These are phyloP conservation scores for Elaeis oleifera DNA, from an alignment of 202 grass and related monocot species.

Conservation along the genomic window DNA sequence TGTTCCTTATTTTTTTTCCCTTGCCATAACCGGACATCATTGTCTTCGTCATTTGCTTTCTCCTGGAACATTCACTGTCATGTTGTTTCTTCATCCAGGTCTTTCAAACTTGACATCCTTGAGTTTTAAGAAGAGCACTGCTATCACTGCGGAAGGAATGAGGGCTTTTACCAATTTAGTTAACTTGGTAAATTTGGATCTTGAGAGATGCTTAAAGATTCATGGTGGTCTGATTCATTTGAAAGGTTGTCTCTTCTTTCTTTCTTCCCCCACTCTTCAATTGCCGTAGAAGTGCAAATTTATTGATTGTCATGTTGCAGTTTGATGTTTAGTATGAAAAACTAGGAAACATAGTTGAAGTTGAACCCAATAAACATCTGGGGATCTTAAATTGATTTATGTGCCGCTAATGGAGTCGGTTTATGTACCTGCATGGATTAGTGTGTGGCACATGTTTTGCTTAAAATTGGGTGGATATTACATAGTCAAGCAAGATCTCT, in stretches of 20 bases:
- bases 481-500: too few relatives aligned
- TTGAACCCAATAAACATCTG: too few relatives aligned
- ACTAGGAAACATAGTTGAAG: too few relatives aligned
- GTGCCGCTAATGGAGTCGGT: too few relatives aligned
- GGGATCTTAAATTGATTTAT: too few relatives aligned
- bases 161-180: slow-evolving; percentile 63
- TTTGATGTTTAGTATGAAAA: too few relatives aligned
- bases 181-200: slow-evolving; percentile 86
- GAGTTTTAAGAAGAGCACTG: slow-evolving; percentile 74
- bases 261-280: not conserved
- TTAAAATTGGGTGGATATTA: too few relatives aligned
- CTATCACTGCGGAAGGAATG: slow-evolving; percentile 77
- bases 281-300: too few relatives aligned
- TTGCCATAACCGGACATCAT: not conserved
- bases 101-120: slow-evolving; percentile 74
- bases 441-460: too few relatives aligned
- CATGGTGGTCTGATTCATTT: slow-evolving; percentile 76
- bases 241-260: slow-evolving; percentile 50
- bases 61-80: not conserved
- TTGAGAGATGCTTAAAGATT: slow-evolving; percentile 78
- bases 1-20: too few relatives aligned
- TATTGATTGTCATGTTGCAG: too few relatives aligned
- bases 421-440: too few relatives aligned
- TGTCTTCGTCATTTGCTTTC: not conserved
- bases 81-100: slow-evolving; percentile 38